Evolutionary conservation across 495 filamentous ascomycete genomes (phyloP).

Genomic region (Podospora comata): DNA sequence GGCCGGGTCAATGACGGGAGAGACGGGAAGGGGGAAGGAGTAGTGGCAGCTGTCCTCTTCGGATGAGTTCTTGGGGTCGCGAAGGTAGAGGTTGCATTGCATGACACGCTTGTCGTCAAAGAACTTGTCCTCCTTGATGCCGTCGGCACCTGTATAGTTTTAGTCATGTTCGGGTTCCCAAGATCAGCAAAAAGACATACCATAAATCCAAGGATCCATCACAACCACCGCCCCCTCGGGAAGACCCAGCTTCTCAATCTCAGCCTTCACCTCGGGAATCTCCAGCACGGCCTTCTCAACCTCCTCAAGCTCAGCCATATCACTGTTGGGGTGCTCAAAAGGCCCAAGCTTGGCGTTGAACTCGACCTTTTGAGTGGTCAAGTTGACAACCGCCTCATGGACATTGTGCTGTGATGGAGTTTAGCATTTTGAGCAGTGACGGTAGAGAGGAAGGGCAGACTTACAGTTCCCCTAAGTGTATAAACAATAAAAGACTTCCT

Average conservation of each 20-base stretch:
- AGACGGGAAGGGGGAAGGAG: slow-evolving; percentile 71
- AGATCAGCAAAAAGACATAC: slow-evolving; percentile 34
- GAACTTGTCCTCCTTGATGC: slow-evolving; percentile 54
- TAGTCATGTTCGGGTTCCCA: not conserved
- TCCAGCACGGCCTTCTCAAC: slow-evolving; percentile 57
- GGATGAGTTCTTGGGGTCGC: slow-evolving; percentile 52
- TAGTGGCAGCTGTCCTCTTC: slow-evolving; percentile 74
- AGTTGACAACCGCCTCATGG: slow-evolving; percentile 62
- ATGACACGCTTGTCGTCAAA: slow-evolving; percentile 55
- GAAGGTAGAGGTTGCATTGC: slow-evolving; percentile 66
- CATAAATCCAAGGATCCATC: slow-evolving; percentile 71
- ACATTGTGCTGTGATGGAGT: slow-evolving; percentile 53
- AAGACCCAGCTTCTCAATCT: slow-evolving; percentile 61
- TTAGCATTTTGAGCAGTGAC: not conserved
- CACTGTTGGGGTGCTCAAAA: slow-evolving; percentile 54
- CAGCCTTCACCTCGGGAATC: slow-evolving; percentile 56
- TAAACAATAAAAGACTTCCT: slow-evolving; percentile 58
- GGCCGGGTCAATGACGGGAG: slow-evolving; percentile 67
- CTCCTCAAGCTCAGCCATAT: slow-evolving; percentile 57
- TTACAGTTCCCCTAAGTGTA: slow-evolving; percentile 61
- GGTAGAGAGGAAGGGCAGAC: slow-evolving; percentile 8
- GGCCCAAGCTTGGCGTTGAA: slow-evolving; percentile 56
- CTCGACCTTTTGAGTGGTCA: slow-evolving; percentile 52
- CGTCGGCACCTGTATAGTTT: slow-evolving; percentile 51
- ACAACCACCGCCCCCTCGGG: slow-evolving; percentile 60